A percentile compares a stretch with the other conserved stretches of the same genome.
These are phyloP conservation scores for Brettanomyces bruxellensis DNA, from an alignment of 805 yeast genomes.

Conservation along the genomic window DNA sequence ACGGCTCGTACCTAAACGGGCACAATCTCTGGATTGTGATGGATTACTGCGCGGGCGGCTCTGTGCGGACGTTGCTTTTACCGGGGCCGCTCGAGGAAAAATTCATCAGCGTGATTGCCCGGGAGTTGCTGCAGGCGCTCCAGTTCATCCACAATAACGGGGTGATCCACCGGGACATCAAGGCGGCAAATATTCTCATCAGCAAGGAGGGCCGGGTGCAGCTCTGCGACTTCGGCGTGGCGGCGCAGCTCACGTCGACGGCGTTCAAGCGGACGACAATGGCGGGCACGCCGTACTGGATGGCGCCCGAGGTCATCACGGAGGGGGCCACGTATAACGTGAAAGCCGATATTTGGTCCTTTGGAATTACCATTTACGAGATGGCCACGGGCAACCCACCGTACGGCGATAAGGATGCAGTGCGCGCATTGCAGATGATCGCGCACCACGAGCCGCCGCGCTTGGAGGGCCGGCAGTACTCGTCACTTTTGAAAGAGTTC, in stretches of 20 bases:
- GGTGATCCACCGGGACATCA: slow-evolving; percentile 91
- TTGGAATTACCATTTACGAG: slow-evolving; percentile 91
- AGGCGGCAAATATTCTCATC: slow-evolving; percentile 90
- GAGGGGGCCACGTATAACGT: slow-evolving; percentile 84
- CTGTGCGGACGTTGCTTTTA: slow-evolving; percentile 72
- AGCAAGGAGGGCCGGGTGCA: slow-evolving; percentile 79
- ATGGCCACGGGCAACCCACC: slow-evolving; percentile 98
- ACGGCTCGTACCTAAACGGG: slow-evolving; percentile 79
- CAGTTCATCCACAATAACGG: slow-evolving; percentile 79
- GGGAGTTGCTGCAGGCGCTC: slow-evolving; percentile 75
- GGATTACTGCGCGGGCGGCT: slow-evolving; percentile 98
- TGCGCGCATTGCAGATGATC: slow-evolving; percentile 89
- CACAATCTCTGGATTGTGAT: slow-evolving; percentile 95
- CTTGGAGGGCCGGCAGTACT: slow-evolving; percentile 80
- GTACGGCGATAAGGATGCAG: slow-evolving; percentile 88
- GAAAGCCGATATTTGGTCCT: slow-evolving; percentile 95
- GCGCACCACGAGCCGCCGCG: slow-evolving; percentile 93
- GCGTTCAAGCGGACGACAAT: slow-evolving; percentile 81
- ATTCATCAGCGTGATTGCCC: slow-evolving; percentile 70
- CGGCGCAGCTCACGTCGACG: slow-evolving; percentile 78
- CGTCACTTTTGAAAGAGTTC: slow-evolving; percentile 70
- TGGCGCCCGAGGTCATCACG: slow-evolving; percentile 97
- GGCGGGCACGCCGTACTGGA: slow-evolving; percentile 97
- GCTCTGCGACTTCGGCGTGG: slow-evolving; percentile 97
- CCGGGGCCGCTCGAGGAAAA: slow-evolving; percentile 86